Percentiles rank a stretch among this genome's conserved stretches.
Conservation (phyloP, 441 rosid genomes). For the Erodium trifolium region DNA sequence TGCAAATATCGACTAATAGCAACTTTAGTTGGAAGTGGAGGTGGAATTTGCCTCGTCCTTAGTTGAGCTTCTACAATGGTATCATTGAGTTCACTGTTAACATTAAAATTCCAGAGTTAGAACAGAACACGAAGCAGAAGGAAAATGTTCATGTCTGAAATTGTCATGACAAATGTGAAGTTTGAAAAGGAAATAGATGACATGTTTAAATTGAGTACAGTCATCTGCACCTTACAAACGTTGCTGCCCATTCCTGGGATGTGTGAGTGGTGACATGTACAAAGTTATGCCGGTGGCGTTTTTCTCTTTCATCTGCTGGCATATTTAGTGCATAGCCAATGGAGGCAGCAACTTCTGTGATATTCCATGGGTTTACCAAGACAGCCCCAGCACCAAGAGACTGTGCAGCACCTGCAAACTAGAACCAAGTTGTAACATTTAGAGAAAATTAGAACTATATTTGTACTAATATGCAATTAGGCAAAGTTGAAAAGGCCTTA, state of each 20-base stretch:
- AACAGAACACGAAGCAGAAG: no score
- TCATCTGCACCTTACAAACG: conserved; percentile 71
- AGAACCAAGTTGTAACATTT: conserved; percentile 14
- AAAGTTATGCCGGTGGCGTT: conserved; percentile 78
- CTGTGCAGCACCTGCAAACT: conserved; percentile 99
- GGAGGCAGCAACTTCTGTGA: conserved; percentile 96
- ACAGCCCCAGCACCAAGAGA: conserved; percentile 99
- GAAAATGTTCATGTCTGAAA: no score
- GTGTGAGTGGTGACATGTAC: conserved; percentile 74
- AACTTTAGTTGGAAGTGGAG: conserved; percentile 46
- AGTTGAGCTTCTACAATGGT: conserved; percentile 72
- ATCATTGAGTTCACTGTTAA: conserved; percentile 66
- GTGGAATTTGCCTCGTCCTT: conserved; percentile 60
- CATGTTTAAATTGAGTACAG: not conserved
- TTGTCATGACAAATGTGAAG: no score
- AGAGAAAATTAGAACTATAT: not conserved
- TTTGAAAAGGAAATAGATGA: no score
- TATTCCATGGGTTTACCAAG: conserved; percentile 99
- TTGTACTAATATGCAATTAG: not conserved
- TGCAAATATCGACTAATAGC: conserved; percentile 38
- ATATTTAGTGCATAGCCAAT: conserved; percentile 79
- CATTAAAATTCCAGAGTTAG: conserved; percentile 5
- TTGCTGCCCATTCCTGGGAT: conserved; percentile 99
- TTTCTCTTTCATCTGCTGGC: conserved; percentile 82
- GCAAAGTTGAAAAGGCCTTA: conserved; percentile 24